phyloP scores from a whole-genome alignment of 768 basidiomycete species.

The Boletus insuetus region DNA sequence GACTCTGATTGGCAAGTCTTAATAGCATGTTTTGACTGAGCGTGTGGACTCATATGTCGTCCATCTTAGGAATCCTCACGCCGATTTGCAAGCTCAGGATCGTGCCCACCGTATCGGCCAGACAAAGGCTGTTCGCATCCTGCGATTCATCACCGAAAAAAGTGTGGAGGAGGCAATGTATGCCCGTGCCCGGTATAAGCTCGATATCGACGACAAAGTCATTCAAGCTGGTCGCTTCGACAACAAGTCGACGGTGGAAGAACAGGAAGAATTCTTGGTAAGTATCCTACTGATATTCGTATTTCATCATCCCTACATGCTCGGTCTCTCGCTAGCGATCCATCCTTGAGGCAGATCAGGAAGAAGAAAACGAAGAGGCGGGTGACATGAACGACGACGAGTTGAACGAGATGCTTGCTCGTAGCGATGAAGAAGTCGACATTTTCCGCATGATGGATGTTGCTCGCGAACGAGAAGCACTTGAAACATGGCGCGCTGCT shows the following conservation, averaged over 20 bases:
- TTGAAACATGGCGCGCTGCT: slow-evolving; percentile 64
- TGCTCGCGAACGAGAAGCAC: slow-evolving; percentile 66
- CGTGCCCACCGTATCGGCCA: slow-evolving; percentile 99
- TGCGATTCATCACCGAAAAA: slow-evolving; percentile 96
- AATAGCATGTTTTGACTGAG: neutral
- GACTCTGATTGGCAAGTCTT: slow-evolving; percentile 66
- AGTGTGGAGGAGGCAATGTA: slow-evolving; percentile 99
- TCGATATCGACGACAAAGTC: slow-evolving; percentile 98
- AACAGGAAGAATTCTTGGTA: slow-evolving; percentile 94
- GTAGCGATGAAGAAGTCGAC: slow-evolving; percentile 72
- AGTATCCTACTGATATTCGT: slow-evolving; percentile 20
- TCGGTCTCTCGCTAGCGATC: slow-evolving; percentile 56
- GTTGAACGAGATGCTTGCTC: slow-evolving; percentile 88
- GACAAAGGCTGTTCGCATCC: slow-evolving; percentile 94
- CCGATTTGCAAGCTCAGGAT: slow-evolving; percentile 99
- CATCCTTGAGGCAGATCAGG: slow-evolving; percentile 86
- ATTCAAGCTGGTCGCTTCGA: slow-evolving; percentile 99
- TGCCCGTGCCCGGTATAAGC: slow-evolving; percentile 90
- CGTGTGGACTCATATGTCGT: neutral
- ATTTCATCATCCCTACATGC: neutral
- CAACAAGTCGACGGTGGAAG: slow-evolving; percentile 96
- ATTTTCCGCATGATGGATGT: slow-evolving; percentile 83
- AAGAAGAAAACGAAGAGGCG: slow-evolving; percentile 86
- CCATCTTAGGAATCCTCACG: slow-evolving; percentile 86
- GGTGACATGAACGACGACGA: slow-evolving; percentile 95